Conservation (phyloP, 202 grass and related monocot genomes). For the Setaria viridis region DNA sequence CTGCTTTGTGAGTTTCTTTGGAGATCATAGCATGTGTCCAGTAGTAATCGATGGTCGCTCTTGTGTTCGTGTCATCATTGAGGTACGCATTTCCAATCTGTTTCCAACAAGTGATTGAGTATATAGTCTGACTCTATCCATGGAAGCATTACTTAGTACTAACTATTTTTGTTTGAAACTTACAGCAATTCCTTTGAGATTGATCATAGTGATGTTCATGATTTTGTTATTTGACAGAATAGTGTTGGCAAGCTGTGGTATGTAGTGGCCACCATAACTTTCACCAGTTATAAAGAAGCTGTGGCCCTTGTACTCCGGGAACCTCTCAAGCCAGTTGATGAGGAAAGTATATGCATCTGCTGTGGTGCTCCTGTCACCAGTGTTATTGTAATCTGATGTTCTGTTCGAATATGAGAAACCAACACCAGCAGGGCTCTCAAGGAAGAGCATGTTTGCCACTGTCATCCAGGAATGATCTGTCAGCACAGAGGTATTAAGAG, state of each 20-base stretch:
- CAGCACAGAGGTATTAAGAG: conserved; percentile 27
- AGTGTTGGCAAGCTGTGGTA: conserved; percentile 58
- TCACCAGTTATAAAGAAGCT: conserved; percentile 59
- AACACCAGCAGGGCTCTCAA: conserved; percentile 64
- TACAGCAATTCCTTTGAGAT: conserved; percentile 63
- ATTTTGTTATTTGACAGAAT: conserved; percentile 48
- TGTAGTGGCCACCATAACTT: conserved; percentile 64
- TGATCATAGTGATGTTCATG: conserved; percentile 40
- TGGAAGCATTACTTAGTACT: conserved; percentile 3
- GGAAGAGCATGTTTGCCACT: conserved; percentile 71
- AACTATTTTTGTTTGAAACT: conserved; percentile 31
- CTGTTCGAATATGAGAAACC: conserved; percentile 63
- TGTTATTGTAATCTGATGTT: conserved; percentile 53
- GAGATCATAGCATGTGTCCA: conserved; percentile 66
- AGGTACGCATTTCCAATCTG: conserved; percentile 64
- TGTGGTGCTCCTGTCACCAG: conserved; percentile 51
- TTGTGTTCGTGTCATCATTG: conserved; percentile 52
- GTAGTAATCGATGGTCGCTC: conserved; percentile 53
- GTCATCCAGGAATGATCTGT: conserved; percentile 26
- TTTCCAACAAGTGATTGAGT: not conserved
- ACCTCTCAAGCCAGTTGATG: conserved; percentile 60
- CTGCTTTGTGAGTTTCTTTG: conserved; percentile 41
- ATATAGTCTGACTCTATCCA: conserved; percentile 15
- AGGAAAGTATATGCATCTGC: conserved; percentile 61
- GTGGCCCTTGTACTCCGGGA: conserved; percentile 55